Evolutionary conservation across 179 eudicot species (phyloP).

Genomic region (Beta macrorhiza): DNA sequence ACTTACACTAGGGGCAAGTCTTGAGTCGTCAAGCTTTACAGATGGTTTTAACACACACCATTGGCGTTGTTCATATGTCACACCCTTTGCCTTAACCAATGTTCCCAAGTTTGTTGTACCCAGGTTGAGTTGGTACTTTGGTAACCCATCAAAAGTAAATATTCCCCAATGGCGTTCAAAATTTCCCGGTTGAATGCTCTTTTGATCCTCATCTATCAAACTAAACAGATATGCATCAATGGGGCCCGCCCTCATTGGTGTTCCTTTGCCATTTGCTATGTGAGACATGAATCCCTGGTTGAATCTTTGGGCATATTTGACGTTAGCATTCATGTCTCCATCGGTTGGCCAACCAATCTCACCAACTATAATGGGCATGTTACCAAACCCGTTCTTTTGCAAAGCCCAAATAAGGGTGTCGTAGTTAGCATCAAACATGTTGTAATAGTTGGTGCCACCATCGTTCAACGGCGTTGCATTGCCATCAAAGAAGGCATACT

Average conservation of each 20-base stretch:
- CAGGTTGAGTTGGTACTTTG: constrained; percentile 64
- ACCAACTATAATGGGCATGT: constrained; percentile 67
- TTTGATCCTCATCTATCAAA: constrained; percentile 74
- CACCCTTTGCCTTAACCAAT: constrained; percentile 52
- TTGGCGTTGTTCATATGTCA: constrained; percentile 49
- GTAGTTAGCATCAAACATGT: constrained; percentile 82
- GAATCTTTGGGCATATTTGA: constrained; percentile 55
- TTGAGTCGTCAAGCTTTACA: constrained; percentile 51
- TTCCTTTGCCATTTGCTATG: constrained; percentile 60
- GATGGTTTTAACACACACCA: constrained; percentile 82
- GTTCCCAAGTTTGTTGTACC: constrained; percentile 47
- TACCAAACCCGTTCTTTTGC: constrained; percentile 62
- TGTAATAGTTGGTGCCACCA: constrained; percentile 56
- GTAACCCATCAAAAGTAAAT: constrained; percentile 56
- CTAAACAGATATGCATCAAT: constrained; percentile 76
- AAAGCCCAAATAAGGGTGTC: constrained; percentile 90
- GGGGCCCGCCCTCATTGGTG: constrained; percentile 76
- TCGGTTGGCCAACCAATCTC: constrained; percentile 94
- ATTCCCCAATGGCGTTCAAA: constrained; percentile 93
- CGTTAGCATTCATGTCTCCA: constrained; percentile 66
- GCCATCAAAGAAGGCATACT: constrained; percentile 82
- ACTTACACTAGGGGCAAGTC: constrained; percentile 65
- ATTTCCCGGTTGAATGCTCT: constrained; percentile 77
- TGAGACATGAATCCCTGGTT: constrained; percentile 79
- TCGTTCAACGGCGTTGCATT: constrained; percentile 55